phyloP scores from a whole-genome alignment of 2,329 filamentous ascomycete genomes.

The Dichotomopilus funicola region DNA sequence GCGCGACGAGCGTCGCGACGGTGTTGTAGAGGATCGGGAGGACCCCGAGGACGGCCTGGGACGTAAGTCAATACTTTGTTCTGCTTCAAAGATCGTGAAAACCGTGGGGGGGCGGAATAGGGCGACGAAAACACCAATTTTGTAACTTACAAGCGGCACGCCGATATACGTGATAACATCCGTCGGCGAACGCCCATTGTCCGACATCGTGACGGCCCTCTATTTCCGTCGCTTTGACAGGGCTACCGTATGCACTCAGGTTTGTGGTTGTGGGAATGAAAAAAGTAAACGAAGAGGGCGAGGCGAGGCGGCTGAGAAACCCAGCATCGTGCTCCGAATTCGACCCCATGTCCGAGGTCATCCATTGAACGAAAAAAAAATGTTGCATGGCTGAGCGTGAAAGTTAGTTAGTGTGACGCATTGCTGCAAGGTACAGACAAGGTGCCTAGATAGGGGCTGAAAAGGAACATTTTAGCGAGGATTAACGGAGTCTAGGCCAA shows the following conservation, averaged over 20 bases:
- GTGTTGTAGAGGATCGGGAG: slow-evolving; percentile 63
- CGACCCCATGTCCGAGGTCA: no score
- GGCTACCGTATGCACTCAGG: no score
- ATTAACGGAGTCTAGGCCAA: no score
- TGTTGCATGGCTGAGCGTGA: no score
- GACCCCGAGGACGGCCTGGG: slow-evolving; percentile 34
- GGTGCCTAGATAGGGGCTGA: no score
- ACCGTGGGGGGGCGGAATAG: background rate
- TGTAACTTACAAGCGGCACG: slow-evolving; percentile 23
- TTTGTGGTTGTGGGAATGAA: background rate
- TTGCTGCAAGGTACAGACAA: no score
- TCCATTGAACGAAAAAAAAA: no score
- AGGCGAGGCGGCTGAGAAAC: background rate
- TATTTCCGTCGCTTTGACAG: background rate
- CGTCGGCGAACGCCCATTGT: slow-evolving; percentile 15
- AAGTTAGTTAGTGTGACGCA: no score
- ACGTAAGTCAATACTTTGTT: background rate
- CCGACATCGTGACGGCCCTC: background rate
- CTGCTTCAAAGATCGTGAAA: background rate
- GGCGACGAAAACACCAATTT: background rate
- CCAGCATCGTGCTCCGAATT: no score
- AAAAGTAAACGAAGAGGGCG: background rate
- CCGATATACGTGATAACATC: slow-evolving; percentile 33
- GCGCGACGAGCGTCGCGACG: slow-evolving; percentile 50
- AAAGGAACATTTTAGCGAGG: no score